These are phyloP conservation scores for Incumbomyces delicatus DNA, from an alignment of 2,329 filamentous ascomycete species.

Conservation along the genomic window DNA sequence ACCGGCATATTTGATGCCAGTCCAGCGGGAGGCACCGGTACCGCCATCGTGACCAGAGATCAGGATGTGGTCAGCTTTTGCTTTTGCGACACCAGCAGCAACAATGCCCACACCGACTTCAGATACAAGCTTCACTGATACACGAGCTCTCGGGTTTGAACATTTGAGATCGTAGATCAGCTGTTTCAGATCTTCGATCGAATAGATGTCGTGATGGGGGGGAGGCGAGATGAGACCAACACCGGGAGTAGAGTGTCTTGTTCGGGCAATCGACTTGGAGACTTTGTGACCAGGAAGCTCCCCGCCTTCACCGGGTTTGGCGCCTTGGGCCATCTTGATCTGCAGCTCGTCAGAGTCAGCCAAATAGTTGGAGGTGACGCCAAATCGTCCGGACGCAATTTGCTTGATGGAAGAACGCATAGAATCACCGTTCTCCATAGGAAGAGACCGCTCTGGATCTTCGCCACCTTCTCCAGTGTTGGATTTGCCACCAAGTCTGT, in stretches of 20 bases:
- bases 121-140: constrained; percentile 95
- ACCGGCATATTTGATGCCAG: constrained; percentile 96
- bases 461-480: constrained; percentile 98
- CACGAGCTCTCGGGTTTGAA: constrained; percentile 79
- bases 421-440: constrained; percentile 83
- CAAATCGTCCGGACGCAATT: constrained; percentile 89
- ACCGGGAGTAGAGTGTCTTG: constrained; percentile 89
- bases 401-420: constrained; percentile 98
- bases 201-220: constrained; percentile 97
- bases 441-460: constrained; percentile 78
- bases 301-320: constrained; percentile 95
- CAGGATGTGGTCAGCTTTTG: constrained; percentile 91
- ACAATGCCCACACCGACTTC: constrained; percentile 97
- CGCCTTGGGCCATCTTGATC: constrained; percentile 99
- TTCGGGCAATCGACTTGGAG: constrained; percentile 84
- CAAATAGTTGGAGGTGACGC: constrained; percentile 89
- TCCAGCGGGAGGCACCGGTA: constrained; percentile 94
- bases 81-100: constrained; percentile 93
- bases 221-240: constrained; percentile 93
- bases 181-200: constrained; percentile 95
- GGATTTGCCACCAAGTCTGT: constrained; percentile 88
- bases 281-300: constrained; percentile 96
- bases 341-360: constrained; percentile 93
- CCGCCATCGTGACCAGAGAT: constrained; percentile 96
- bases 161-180: constrained; percentile 97